Evolutionary conservation across 2,329 filamentous ascomycete species (phyloP), one percentile per base, ranked within the genome.

Genomic region (Trichoderma afroharzianum): DNA sequence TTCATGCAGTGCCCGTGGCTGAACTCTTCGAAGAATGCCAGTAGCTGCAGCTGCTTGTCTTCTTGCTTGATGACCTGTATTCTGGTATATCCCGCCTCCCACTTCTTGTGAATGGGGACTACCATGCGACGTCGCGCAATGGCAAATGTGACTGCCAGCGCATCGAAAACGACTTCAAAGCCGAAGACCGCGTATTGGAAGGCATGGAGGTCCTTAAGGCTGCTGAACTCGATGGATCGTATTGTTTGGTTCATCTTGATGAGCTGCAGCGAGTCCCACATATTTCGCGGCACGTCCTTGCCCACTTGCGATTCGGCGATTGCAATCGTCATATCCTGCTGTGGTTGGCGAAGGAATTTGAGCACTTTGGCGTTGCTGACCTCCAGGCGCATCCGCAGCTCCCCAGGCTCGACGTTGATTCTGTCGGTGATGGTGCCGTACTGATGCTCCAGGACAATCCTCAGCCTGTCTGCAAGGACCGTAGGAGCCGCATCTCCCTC

Each of bases 31-130:
- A 97, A 96, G 82, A 97, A 98, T 3, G 91, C 94, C 26, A 97
- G 83, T 33, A 98, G 83, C 79, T 97, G 93, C 26, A 92, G 82
- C 15, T 92, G 88, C 77, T 90, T 92, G 73, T 94, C 92, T 74
- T 92, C 91, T 74, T 90, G 86, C 69, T 76, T 78, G 43, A 97
- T 89, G 47, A 97, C 86, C 79, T 97, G 94, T 8, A 97, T 85
- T 43, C 95, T 90, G 9, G 93, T 93, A 47, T 87, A 87, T n/a
- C 87, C 89, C 3, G 94, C 93, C 78, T 97, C 94, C 93, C 93
- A 97, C 80, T 96, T 96, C 83, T 97, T 97, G 83, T 97, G 93
- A 75, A 97, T 95, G 0, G 93, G 93, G 18, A 97, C 93, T 14
- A 97, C 93, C 91, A 95, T 96, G 75, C 93, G 89, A 63, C 93